These are phyloP conservation scores for Pleurotus eryngii DNA, from an alignment of 768 basidiomycete species.

Conservation along the genomic window DNA sequence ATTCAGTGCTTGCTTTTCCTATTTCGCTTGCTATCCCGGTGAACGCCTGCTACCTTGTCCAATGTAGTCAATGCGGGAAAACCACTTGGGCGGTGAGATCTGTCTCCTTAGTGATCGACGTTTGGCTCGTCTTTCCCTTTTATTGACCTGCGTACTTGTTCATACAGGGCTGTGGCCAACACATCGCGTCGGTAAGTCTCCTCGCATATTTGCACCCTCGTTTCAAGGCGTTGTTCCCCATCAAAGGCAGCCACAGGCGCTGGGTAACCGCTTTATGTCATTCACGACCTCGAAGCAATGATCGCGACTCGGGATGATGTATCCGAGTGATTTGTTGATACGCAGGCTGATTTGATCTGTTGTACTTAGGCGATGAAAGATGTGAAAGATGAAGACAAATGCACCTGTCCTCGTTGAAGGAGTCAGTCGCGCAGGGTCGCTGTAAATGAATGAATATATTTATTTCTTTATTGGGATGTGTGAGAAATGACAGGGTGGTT, in stretches of 20 bases:
- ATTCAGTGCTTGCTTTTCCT: not conserved
- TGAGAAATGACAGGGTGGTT: conserved; percentile 15
- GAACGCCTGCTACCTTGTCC: conserved; percentile 53
- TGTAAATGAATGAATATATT: not conserved
- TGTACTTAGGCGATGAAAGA: conserved; percentile 46
- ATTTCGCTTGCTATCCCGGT: conserved; percentile 29
- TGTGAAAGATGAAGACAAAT: conserved; percentile 46
- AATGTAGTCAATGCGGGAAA: conserved; percentile 63
- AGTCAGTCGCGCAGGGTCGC: not conserved
- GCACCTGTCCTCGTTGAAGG: conserved; percentile 29
- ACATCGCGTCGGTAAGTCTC: conserved; percentile 57
- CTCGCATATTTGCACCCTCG: conserved; percentile 8
- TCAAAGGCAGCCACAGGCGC: not conserved
- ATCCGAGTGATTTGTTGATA: not conserved
- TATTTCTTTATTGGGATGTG: not conserved
- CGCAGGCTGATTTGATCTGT: conserved; percentile 9
- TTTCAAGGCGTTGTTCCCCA: not conserved
- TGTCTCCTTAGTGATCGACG: conserved; percentile 17
- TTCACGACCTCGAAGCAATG: not conserved
- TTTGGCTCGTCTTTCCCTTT: conserved; percentile 17
- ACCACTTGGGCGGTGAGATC: conserved; percentile 64
- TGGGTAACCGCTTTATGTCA: not conserved
- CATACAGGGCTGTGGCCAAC: conserved; percentile 65
- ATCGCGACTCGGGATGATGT: not conserved
- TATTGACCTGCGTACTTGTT: conserved; percentile 1